Conservation (phyloP, 495 filamentous ascomycete species). For the Penicillium macrosclerotiorum region DNA sequence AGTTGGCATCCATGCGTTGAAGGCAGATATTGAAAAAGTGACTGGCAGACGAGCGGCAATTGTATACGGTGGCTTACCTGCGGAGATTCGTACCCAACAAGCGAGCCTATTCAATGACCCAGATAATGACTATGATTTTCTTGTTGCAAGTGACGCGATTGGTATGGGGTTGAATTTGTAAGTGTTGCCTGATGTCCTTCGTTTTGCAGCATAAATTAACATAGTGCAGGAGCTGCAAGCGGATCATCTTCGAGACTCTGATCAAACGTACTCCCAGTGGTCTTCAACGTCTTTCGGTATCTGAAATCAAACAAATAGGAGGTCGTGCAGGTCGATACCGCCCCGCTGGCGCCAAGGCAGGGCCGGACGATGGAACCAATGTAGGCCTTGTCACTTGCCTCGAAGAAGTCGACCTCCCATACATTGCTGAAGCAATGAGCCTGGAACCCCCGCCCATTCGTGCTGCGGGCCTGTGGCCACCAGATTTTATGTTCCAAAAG, state of each 20-base stretch:
- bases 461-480: conserved; percentile 74
- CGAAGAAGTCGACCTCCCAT: conserved; percentile 63
- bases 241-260: conserved; percentile 80
- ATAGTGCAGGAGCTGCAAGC: conserved; percentile 70
- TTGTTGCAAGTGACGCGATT: conserved; percentile 94
- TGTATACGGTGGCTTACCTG: conserved; percentile 88
- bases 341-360: conserved; percentile 53
- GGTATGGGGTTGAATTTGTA: conserved; percentile 95
- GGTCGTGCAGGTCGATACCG: conserved; percentile 90
- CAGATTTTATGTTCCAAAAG: conserved; percentile 58
- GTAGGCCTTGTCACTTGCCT: conserved; percentile 81
- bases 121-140: conserved; percentile 87
- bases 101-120: conserved; percentile 91
- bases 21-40: conserved; percentile 67
- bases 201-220: conserved; percentile 7
- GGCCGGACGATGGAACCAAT: conserved; percentile 29
- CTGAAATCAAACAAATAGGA: conserved; percentile 90
- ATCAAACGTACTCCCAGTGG: conserved; percentile 60
- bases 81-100: conserved; percentile 88
- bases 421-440: conserved; percentile 61
- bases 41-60: conserved; percentile 83
- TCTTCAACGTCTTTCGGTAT: conserved; percentile 55
- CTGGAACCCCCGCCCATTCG: conserved; percentile 61
- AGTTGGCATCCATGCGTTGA: conserved; percentile 75
- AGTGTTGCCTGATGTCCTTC: conserved; percentile 19